Base-by-base conservation (phyloP, 2,329 filamentous ascomycete genomes). In the Fusarium beomiforme region DNA sequence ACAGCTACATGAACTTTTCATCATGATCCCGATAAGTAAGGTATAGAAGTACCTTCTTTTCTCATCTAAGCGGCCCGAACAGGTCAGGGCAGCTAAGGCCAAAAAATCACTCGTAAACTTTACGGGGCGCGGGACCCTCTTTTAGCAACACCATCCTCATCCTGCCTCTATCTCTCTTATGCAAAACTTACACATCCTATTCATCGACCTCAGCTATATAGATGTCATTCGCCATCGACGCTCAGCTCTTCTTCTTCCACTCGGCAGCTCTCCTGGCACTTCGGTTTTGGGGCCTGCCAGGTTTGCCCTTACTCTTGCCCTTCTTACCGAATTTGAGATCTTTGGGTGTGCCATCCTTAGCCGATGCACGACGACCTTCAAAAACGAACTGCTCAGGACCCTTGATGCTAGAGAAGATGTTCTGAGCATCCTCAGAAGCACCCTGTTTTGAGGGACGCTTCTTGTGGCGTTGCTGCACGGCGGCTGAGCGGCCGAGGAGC, bases 311-410 rank as follows among this genome's bases (percentile, higher is more conserved):
- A 69, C 79, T 79, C 76, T 86, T 89, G 70, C 79, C 80, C 75
- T 88, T 88, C 71, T 88, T 88, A 14, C 87, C 86, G 37, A 91
- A 81, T 78, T 86, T 91, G 67, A 89, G 79, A 75, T 89, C 89
- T 79, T 83, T 91, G 42, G 89, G 89, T 75, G 85, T 90, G 8
- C 88, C 91, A 66, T 91, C 89, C 62, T 86, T 91, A 34, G 86
- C 83, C 59, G 88, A 93, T 13, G 93, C 93, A 58, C 93, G 87
- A 70, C 91, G 90, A 1, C 93, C 93, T 79, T 97, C 93, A 75
- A 95, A 95, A n/a, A 95, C 88, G 69, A 95, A 88, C 19, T 86
- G 84, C 80, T 94, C 91, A 0, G 91, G 91, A 2, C 87, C 86
- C 81, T 89, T 88, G 71, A 88, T 79, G 19, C 44, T 51, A 19